These are phyloP conservation scores for Nicotiana rustica DNA, from an alignment of 305 asterid species.

Conservation along the genomic window DNA sequence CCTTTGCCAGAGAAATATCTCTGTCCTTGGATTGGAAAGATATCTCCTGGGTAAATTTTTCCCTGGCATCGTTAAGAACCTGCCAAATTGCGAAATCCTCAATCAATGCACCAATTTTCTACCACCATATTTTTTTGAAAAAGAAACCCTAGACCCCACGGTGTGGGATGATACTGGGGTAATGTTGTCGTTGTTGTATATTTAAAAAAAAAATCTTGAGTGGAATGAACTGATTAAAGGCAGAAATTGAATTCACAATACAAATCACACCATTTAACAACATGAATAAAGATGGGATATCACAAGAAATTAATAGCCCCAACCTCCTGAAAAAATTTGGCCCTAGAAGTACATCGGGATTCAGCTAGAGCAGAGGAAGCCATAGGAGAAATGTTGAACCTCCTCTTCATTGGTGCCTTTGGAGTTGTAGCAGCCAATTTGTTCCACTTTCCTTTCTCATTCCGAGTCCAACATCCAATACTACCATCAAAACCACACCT, in stretches of 20 bases:
- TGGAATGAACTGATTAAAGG: conserved; percentile 6
- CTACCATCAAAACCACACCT: conserved; percentile 72
- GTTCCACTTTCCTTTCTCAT: conserved; percentile 48
- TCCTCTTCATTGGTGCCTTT: conserved; percentile 6
- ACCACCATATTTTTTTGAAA: background rate
- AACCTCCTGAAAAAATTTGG: background rate
- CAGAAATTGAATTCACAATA: background rate
- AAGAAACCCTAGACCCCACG: too few species aligned
- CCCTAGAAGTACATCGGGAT: background rate
- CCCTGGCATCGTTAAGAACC: conserved; percentile 81
- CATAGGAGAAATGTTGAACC: background rate
- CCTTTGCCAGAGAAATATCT: conserved; percentile 94
- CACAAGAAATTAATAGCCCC: background rate
- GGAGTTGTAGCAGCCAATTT: background rate
- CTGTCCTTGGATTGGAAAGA: conserved; percentile 83
- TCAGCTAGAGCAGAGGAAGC: background rate
- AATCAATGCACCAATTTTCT: conserved; percentile 34
- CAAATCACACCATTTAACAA: conserved; percentile 5
- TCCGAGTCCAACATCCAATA: conserved; percentile 69
- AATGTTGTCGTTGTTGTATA: too few species aligned
- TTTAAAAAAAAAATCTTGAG: background rate
- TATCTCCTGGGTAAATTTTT: conserved; percentile 75
- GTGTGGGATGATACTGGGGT: too few species aligned
- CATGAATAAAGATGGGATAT: background rate
- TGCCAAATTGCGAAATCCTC: conserved; percentile 43